phyloP scores from a whole-genome alignment of 768 basidiomycete species.

The Suillus decipiens region DNA sequence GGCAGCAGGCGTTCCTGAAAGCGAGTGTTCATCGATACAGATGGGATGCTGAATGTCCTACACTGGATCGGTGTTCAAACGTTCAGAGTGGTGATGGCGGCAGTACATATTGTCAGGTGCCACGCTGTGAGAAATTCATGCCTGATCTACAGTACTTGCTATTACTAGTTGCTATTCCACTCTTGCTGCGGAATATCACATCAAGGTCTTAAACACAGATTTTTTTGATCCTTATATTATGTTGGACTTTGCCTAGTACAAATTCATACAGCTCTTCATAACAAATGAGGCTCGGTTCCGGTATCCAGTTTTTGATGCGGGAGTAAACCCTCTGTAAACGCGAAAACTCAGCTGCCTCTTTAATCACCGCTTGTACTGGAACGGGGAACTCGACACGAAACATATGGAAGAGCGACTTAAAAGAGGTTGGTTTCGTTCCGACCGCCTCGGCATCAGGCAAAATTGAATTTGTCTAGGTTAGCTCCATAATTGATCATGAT shows the following conservation, averaged over 20 bases:
- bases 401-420: background rate
- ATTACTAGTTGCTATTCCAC: background rate
- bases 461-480: background rate
- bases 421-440: background rate
- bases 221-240: no score
- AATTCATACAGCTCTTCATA: background rate
- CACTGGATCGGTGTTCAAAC: no score
- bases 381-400: background rate
- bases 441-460: background rate
- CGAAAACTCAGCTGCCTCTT: background rate
- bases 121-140: no score
- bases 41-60: no score
- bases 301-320: background rate
- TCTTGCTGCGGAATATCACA: background rate
- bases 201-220: background rate
- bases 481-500: background rate
- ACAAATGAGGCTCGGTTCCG: background rate
- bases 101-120: no score
- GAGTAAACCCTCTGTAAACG: background rate
- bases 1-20: no score
- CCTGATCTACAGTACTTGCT: no score
- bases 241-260: no score
- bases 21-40: no score
- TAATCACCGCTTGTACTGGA: background rate
- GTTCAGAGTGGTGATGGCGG: no score